phyloP scores from a whole-genome alignment of 306 rosid species.

The Dalbergia cochinchinensis region DNA sequence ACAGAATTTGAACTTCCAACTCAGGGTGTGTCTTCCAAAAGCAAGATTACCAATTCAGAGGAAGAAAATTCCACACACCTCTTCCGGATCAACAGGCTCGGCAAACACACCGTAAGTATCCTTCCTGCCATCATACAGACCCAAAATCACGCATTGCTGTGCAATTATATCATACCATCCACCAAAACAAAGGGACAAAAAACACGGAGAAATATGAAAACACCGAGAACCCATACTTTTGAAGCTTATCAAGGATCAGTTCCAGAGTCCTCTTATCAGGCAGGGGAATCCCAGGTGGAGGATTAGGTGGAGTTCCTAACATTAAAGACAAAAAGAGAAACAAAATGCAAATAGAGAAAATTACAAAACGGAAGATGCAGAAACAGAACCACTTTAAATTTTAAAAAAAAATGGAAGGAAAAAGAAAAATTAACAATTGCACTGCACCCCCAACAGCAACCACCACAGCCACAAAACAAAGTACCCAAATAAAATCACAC shows the following conservation, averaged over 20 bases:
- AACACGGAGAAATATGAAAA: too few species aligned
- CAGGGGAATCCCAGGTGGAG: slow-evolving; percentile 63
- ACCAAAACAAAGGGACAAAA: slow-evolving; percentile 10
- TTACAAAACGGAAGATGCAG: too few species aligned
- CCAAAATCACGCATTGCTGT: slow-evolving; percentile 1
- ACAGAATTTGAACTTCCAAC: slow-evolving; percentile 41
- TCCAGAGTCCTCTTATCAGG: slow-evolving; percentile 90
- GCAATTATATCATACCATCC: too few species aligned
- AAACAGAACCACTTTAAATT: too few species aligned
- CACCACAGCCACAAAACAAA: slow-evolving; percentile 18
- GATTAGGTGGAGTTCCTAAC: slow-evolving; percentile 76
- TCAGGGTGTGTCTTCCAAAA: slow-evolving; percentile 37
- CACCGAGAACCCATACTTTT: slow-evolving; percentile 60
- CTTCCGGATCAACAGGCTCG: slow-evolving; percentile 98
- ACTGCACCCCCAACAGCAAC: neutral
- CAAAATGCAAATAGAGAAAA: neutral
- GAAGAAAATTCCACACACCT: slow-evolving; percentile 58
- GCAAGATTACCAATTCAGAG: slow-evolving; percentile 21
- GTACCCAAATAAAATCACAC: slow-evolving; percentile 30
- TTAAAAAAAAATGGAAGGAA: too few species aligned
- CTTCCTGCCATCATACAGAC: slow-evolving; percentile 74
- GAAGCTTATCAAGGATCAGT: slow-evolving; percentile 95
- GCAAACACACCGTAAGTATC: slow-evolving; percentile 96
- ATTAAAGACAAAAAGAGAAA: slow-evolving; percentile 44
- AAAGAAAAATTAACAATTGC: too few species aligned